Conservation (phyloP, 2,329 filamentous ascomycete species). For the Alternaria gaisen region DNA sequence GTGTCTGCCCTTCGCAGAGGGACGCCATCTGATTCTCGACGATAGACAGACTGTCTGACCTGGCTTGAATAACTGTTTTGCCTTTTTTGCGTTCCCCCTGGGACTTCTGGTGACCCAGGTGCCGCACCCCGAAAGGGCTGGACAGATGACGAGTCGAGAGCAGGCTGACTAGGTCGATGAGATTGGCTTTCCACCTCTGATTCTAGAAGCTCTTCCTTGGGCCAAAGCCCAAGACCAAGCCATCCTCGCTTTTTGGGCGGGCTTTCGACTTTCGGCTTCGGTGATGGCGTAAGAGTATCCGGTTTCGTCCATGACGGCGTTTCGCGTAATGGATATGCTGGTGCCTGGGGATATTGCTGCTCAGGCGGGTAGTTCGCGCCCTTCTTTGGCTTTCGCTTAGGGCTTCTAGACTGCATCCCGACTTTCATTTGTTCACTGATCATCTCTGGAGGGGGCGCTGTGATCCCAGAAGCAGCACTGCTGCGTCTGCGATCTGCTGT, state of each 20-base stretch:
- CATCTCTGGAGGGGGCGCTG: conserved; percentile 18
- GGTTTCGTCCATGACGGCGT: conserved; percentile 35
- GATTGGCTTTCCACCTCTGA: neutral
- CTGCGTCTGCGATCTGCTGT: neutral
- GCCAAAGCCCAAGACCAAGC: conserved; percentile 17
- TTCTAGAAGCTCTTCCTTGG: conserved; percentile 15
- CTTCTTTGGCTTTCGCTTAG: conserved; percentile 19
- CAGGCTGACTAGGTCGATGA: conserved; percentile 10
- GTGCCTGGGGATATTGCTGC: conserved; percentile 34
- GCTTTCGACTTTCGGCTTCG: conserved; percentile 10
- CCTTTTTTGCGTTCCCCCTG: conserved; percentile 43
- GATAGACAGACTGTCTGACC: conserved; percentile 15
- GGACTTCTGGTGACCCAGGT: conserved; percentile 29
- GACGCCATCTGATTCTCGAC: neutral
- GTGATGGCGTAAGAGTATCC: conserved; percentile 26
- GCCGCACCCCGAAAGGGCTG: conserved; percentile 35
- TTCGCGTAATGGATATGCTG: conserved; percentile 35
- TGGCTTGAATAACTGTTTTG: conserved; percentile 27
- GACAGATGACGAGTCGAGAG: conserved; percentile 10
- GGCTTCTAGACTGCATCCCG: neutral
- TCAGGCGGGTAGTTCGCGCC: conserved; percentile 22
- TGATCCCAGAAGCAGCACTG: conserved; percentile 10
- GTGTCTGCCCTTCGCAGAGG: conserved; percentile 18
- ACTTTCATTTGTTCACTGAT: conserved; percentile 4
- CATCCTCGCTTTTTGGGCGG: conserved; percentile 20